These are phyloP conservation scores for Bifiguratus adelaidae DNA, from an alignment of 192 early-diverging fungal genomes.

Conservation along the genomic window DNA sequence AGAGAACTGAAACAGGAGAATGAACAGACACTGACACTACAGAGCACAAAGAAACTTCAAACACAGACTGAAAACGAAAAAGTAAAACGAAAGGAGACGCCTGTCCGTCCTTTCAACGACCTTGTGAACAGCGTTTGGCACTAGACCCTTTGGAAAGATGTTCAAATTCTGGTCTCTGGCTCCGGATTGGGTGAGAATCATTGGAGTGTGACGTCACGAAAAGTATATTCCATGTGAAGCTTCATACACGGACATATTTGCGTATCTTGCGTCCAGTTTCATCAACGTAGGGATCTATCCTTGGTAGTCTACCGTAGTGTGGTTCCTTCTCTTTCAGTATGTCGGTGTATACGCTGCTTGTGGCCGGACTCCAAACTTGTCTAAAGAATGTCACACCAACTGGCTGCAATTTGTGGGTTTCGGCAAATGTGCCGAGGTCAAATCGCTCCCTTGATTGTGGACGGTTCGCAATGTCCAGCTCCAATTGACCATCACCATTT, in stretches of 20 bases:
- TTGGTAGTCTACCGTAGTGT: slow-evolving; percentile 38
- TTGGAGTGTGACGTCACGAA: no score
- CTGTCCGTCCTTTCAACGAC: no score
- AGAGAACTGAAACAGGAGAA: no score
- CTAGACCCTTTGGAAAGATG: no score
- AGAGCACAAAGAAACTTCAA: no score
- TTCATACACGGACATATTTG: not conserved
- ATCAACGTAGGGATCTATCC: slow-evolving; percentile 23
- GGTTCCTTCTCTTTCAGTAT: slow-evolving; percentile 35
- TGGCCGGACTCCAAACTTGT: slow-evolving; percentile 40
- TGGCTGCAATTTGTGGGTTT: slow-evolving; percentile 23
- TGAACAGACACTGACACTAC: no score
- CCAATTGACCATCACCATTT: slow-evolving; percentile 33
- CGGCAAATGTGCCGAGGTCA: slow-evolving; percentile 20
- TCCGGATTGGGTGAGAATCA: no score
- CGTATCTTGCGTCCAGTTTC: not conserved
- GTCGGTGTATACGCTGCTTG: slow-evolving; percentile 35
- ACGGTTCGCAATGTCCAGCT: slow-evolving; percentile 26
- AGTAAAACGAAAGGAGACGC: no score
- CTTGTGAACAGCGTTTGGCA: no score
- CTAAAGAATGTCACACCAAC: slow-evolving; percentile 43
- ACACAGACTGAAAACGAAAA: no score
- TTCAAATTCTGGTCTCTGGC: no score
- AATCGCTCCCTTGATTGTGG: slow-evolving; percentile 7
- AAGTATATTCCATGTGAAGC: no score